These are phyloP conservation scores for Penicillium corylophilum DNA, from an alignment of 2,329 filamentous ascomycete species.

Conservation along the genomic window DNA sequence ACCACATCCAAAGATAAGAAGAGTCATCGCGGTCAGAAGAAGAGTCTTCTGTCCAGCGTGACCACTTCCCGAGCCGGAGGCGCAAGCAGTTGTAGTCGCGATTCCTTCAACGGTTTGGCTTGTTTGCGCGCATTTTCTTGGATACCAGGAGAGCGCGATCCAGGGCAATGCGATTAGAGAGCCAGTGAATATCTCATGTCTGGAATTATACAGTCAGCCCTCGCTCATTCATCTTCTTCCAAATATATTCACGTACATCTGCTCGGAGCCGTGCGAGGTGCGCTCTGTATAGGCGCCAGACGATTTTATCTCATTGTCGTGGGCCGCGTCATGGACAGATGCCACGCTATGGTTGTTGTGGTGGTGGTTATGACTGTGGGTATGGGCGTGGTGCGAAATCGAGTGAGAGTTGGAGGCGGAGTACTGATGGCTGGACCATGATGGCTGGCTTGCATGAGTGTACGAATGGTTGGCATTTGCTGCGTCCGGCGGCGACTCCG, in stretches of 20 bases:
- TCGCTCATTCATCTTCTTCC: slow-evolving; percentile 4
- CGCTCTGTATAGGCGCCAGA: background rate
- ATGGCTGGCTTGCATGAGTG: slow-evolving; percentile 25
- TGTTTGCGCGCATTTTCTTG: slow-evolving; percentile 25
- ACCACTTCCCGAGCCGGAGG: slow-evolving; percentile 15
- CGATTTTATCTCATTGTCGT: slow-evolving; percentile 3
- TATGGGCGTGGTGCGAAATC: slow-evolving; percentile 30
- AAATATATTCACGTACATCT: slow-evolving; percentile 14
- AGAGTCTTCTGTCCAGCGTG: slow-evolving; percentile 24
- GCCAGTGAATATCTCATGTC: slow-evolving; percentile 51
- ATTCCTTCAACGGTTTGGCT: slow-evolving; percentile 6
- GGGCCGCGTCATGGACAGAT: slow-evolving; percentile 13
- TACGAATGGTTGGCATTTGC: slow-evolving; percentile 21
- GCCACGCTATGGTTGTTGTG: slow-evolving; percentile 25
- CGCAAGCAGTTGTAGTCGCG: slow-evolving; percentile 3
- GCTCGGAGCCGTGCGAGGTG: slow-evolving; percentile 1
- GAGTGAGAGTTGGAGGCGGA: slow-evolving; percentile 42
- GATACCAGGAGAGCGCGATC: slow-evolving; percentile 40
- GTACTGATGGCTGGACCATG: slow-evolving; percentile 33
- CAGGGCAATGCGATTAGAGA: slow-evolving; percentile 43
- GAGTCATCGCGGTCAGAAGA: slow-evolving; percentile 31
- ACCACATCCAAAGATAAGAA: slow-evolving; percentile 32
- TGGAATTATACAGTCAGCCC: slow-evolving; percentile 16
- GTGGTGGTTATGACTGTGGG: slow-evolving; percentile 15
- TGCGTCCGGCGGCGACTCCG: slow-evolving; percentile 10